Conservation (phyloP, 345 rosid species). For the Gossypium mustelinum region DNA sequence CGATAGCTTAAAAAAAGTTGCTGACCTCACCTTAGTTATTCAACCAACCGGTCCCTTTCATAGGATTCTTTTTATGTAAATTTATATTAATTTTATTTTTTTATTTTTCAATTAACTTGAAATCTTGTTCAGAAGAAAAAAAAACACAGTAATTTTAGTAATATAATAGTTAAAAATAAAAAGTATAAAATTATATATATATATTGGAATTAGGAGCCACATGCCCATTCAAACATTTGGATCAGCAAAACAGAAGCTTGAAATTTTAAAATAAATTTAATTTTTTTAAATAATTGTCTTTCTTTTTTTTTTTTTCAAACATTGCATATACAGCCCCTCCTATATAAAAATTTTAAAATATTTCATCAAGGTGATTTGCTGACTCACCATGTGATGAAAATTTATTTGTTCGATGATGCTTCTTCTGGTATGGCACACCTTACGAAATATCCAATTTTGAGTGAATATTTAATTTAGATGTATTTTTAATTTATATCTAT, state of each 20-base stretch:
- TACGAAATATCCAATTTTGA: conserved; percentile 11
- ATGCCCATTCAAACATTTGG: conserved; percentile 25
- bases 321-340: neutral
- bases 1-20: neutral
- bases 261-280: neutral
- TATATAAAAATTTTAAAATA: conserved; percentile 5
- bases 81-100: neutral
- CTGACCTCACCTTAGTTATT: too few species aligned
- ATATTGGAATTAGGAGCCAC: conserved; percentile 21
- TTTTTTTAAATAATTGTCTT: neutral
- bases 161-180: neutral
- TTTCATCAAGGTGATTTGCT: conserved; percentile 14
- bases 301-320: neutral
- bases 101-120: neutral
- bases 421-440: conserved; percentile 15
- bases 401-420: conserved; percentile 17
- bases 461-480: neutral
- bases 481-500: neutral
- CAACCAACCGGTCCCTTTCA: neutral
- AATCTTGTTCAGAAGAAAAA: neutral
- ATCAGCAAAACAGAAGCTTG: conserved; percentile 11
- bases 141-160: neutral
- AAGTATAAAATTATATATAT: neutral
- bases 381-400: conserved; percentile 34
- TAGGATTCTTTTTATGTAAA: neutral